Conservation (phyloP, 345 rosid species). For the Moricandia moricandioides region DNA sequence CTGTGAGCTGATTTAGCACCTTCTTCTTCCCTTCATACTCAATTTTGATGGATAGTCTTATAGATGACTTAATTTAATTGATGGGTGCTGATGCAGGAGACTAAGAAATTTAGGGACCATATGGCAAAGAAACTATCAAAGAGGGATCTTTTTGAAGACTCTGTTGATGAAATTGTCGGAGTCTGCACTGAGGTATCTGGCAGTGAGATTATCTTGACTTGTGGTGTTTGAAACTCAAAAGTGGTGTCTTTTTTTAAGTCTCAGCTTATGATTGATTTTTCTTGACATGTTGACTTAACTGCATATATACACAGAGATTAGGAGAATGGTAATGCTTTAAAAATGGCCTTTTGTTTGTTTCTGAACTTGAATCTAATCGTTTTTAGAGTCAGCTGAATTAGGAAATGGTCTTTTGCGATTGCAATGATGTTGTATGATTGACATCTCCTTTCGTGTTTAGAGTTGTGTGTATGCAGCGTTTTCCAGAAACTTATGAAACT, state of each 20-base stretch:
- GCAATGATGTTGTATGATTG: no score
- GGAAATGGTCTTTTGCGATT: background rate
- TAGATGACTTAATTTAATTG: background rate
- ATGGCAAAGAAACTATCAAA: slow-evolving; percentile 59
- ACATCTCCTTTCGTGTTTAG: background rate
- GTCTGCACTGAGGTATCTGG: slow-evolving; percentile 72
- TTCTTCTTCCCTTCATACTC: background rate
- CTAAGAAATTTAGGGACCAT: slow-evolving; percentile 69
- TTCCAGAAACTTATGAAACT: background rate
- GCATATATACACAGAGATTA: background rate
- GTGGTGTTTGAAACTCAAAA: background rate
- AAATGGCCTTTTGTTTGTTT: background rate
- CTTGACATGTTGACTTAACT: background rate
- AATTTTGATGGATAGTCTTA: background rate
- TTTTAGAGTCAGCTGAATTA: background rate
- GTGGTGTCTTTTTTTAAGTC: background rate
- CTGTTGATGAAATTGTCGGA: slow-evolving; percentile 64
- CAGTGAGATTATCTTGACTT: background rate
- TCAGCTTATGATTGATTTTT: background rate
- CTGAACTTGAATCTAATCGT: background rate
- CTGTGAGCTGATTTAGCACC: slow-evolving; percentile 43
- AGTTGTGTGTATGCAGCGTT: background rate
- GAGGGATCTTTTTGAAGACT: slow-evolving; percentile 60
- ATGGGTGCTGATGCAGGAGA: slow-evolving; percentile 53
- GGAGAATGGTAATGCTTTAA: background rate